These are phyloP conservation scores for Phytophthora vignae DNA, from an alignment of 352 stramenopile species.

Conservation along the genomic window DNA sequence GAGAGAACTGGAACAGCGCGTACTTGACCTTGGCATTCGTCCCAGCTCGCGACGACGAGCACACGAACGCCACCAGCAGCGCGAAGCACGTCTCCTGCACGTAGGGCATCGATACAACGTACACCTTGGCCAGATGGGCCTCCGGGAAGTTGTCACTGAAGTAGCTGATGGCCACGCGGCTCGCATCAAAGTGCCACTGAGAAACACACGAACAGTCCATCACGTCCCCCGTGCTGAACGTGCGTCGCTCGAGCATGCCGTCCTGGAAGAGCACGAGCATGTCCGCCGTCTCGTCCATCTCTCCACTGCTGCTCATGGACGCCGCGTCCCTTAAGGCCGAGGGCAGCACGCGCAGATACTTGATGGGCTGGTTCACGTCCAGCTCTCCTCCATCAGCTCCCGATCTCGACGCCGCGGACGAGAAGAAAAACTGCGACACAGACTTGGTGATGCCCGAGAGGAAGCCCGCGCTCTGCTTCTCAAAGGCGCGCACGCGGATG, in stretches of 20 bases:
- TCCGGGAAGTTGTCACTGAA: constrained; percentile 77
- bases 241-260: constrained; percentile 68
- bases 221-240: constrained; percentile 72
- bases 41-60: constrained; percentile 50
- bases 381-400: constrained; percentile 42
- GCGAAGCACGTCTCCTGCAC: constrained; percentile 63
- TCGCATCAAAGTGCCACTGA: constrained; percentile 67
- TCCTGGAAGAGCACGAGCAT: constrained; percentile 79
- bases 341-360: constrained; percentile 60
- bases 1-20: constrained; percentile 73
- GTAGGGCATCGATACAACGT: constrained; percentile 75
- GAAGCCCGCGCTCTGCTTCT: constrained; percentile 73
- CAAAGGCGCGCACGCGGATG: constrained; percentile 78
- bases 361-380: constrained; percentile 62
- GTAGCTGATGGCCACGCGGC: constrained; percentile 67
- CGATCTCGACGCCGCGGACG: constrained; percentile 40
- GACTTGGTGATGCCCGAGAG: constrained; percentile 77
- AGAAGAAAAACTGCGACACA: constrained; percentile 84
- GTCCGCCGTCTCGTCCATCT: constrained; percentile 53
- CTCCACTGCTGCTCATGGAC: constrained; percentile 27
- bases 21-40: constrained; percentile 65
- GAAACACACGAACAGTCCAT: constrained; percentile 72
- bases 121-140: constrained; percentile 64
- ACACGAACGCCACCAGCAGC: constrained; percentile 75
- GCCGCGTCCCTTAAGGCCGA: constrained; percentile 28